phyloP scores from a whole-genome alignment of 108 stramenopile species.

The Hondaea fermentalgiana region DNA sequence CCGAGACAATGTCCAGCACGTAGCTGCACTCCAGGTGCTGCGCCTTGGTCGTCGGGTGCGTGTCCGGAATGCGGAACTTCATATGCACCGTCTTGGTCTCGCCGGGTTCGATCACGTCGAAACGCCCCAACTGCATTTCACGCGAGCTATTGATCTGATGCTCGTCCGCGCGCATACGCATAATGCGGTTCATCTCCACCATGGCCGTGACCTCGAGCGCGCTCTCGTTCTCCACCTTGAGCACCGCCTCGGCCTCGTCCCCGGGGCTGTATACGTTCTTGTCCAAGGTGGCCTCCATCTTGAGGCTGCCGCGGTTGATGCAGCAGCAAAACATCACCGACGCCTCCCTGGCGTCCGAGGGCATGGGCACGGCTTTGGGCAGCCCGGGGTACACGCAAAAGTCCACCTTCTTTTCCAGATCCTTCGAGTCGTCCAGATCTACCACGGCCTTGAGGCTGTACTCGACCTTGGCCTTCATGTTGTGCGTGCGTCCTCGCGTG shows the following conservation, averaged over 20 bases:
- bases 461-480: constrained; percentile 7
- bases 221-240: not conserved
- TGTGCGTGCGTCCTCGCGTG: not conserved
- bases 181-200: not conserved
- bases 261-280: not conserved
- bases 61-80: not conserved
- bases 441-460: not conserved
- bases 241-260: not conserved
- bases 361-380: not conserved
- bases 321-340: constrained; percentile 1
- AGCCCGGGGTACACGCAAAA: not conserved
- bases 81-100: constrained; percentile 12
- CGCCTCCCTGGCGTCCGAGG: not conserved
- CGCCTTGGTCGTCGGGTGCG: not conserved
- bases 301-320: constrained; percentile 5
- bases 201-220: not conserved
- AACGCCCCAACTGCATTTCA: not conserved
- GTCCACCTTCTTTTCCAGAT: not conserved
- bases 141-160: not conserved
- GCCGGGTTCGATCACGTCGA: not conserved
- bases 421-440: not conserved
- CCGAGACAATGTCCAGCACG: constrained; percentile 11
- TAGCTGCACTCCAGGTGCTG: not conserved
- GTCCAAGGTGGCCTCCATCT: not conserved
- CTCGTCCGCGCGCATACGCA: not conserved